These are phyloP conservation scores for Betula pendula DNA, from an alignment of 306 rosid species.

Conservation along the genomic window DNA sequence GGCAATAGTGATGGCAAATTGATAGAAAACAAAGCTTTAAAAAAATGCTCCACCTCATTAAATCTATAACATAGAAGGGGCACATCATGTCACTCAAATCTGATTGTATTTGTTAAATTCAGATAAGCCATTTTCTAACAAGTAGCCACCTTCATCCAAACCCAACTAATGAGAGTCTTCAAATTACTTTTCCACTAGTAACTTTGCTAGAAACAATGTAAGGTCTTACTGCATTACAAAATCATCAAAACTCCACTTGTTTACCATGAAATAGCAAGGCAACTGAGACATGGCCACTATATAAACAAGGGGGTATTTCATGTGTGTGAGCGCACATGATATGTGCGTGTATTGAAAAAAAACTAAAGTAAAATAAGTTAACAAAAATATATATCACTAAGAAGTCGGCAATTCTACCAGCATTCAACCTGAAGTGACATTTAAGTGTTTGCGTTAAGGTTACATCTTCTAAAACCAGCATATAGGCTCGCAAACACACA, in stretches of 20 bases:
- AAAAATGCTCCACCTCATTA: not conserved
- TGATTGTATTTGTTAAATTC: not conserved
- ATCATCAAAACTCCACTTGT: not conserved
- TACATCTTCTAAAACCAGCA: not conserved
- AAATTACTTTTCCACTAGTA: not conserved
- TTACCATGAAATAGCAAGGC: not conserved
- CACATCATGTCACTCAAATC: not conserved
- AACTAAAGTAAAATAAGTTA: not conserved
- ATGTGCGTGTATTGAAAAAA: not conserved
- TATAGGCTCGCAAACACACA: not conserved
- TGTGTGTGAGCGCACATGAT: not conserved
- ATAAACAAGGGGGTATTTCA: not conserved
- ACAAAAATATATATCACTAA: not conserved
- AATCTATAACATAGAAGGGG: not conserved
- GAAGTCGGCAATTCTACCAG: not conserved
- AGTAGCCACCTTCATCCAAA: not conserved
- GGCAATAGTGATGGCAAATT: not conserved
- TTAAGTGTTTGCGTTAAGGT: not conserved
- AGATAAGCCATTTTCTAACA: not conserved
- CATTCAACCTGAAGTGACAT: not conserved
- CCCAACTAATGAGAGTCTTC: slow-evolving; percentile 13
- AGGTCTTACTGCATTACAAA: not conserved
- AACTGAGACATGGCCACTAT: not conserved
- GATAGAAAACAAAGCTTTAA: not conserved
- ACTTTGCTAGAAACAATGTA: not conserved